A percentile compares a stretch with the other conserved stretches of the same genome.
These are phyloP conservation scores for Tulasnella sp. DNA, from an alignment of 768 basidiomycete species.

Conservation along the genomic window DNA sequence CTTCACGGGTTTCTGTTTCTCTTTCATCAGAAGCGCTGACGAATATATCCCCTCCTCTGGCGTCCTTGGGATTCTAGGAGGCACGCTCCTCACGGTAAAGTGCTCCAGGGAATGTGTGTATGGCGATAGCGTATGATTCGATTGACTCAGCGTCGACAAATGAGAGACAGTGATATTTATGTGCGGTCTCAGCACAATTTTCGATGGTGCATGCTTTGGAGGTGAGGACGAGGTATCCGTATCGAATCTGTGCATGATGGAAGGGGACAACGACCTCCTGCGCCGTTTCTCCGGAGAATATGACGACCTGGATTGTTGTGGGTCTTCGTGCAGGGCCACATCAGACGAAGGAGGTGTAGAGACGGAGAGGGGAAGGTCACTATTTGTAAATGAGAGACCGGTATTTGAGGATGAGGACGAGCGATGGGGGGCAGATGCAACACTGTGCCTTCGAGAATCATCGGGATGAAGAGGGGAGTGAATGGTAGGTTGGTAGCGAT, in stretches of 20 bases:
- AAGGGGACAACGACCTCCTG: conserved; percentile 6
- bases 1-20: conserved; percentile 46
- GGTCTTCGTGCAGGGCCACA: conserved; percentile 11
- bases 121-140: conserved; percentile 89
- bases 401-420: conserved; percentile 13
- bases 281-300: not conserved
- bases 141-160: conserved; percentile 72
- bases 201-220: conserved; percentile 2
- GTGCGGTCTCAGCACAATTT: conserved; percentile 40
- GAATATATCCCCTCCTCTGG: conserved; percentile 12
- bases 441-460: conserved; percentile 1
- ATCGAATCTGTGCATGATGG: conserved; percentile 10
- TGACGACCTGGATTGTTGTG: conserved; percentile 8
- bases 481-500: not conserved
- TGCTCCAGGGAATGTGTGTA: conserved; percentile 86
- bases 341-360: conserved; percentile 18
- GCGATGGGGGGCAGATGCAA: not conserved
- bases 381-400: conserved; percentile 5
- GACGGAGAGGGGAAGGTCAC: conserved; percentile 11
- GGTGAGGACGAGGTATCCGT: conserved; percentile 7
- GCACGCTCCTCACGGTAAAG: conserved; percentile 55
- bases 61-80: conserved; percentile 28
- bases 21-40: conserved; percentile 19
- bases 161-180: conserved; percentile 72
- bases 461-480: not conserved